Evolutionary conservation across 495 filamentous ascomycete genomes (phyloP), one percentile per base, ranked within the genome.

Genomic region (Tirmania nivea): DNA sequence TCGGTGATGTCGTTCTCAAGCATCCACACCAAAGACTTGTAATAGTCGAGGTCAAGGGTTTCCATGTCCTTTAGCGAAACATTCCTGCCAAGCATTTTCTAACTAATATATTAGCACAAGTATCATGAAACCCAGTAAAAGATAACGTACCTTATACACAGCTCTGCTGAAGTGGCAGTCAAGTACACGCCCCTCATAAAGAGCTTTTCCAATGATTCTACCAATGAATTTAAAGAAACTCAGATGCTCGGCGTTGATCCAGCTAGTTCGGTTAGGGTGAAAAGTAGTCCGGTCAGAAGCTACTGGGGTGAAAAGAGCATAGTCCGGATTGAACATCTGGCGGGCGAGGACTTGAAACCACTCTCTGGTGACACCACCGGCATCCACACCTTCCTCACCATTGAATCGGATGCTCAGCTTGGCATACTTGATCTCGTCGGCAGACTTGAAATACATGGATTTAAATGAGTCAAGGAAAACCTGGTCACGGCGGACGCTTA

Each of bases 191-290:
- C 83, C 83, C 68, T 99, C 92, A 67, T 95, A 99, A 50, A 99
- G 75, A 35, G 90, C 92, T 69, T 99, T 99, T 64, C 90, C 90
- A 63, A 99, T 96, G 63, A 99, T 88, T 34, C 90, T 84, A 21
- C 90, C 90, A 60, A 96, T 96, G 71, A 99, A 99, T 64, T 93
- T 94, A 80, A 99, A 99, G 78, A 94, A 99, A 74, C 83, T 79
- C 55, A 95, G 68, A 73, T 99, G 90, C 68, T 99, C 88, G 10
- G 81, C 78, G 63, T 99, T 99, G 76, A 99, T 77, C 42, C 77
- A 79, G 69, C 88, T 95, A 56, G 89, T 71, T 60, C 80, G 84
- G 67, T 94, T 96, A 17, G 90, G 90, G 69, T 99, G 90, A 79
- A 99, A 99, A 0, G 90, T 99, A 3, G 90, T 99, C 35, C 89